These are phyloP conservation scores for Fusarium ambrosium DNA, from an alignment of 2,329 filamentous ascomycete genomes.

Conservation along the genomic window DNA sequence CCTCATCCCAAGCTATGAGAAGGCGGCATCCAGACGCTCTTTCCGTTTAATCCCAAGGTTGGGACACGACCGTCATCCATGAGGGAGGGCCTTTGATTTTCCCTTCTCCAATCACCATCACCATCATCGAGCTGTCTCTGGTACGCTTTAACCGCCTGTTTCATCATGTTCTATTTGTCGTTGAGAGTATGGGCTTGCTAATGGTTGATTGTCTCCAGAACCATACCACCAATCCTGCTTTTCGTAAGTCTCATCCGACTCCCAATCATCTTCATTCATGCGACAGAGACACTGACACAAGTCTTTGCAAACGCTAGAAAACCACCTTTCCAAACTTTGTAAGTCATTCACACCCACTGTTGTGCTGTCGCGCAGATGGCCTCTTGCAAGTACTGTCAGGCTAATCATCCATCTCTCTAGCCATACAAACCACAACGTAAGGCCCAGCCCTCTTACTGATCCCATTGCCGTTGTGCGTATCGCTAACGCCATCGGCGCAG, in stretches of 20 bases:
- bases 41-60: too few relatives aligned
- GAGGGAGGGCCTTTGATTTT: too few relatives aligned
- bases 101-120: neutral
- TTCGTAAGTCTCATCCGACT: neutral
- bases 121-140: neutral
- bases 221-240: neutral
- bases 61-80: too few relatives aligned
- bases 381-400: neutral
- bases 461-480: neutral
- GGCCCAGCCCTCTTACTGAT: neutral
- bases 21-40: too few relatives aligned
- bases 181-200: neutral
- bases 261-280: neutral
- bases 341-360: neutral
- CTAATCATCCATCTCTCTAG: neutral
- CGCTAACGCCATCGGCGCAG: neutral
- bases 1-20: too few relatives aligned
- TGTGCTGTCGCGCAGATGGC: neutral
- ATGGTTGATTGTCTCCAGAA: neutral
- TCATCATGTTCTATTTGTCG: neutral
- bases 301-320: neutral
- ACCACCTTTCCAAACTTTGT: neutral
- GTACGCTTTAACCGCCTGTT: neutral
- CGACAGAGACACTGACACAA: neutral
- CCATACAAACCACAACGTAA: neutral